These are phyloP conservation scores for Tuber aestivum DNA, from an alignment of 495 filamentous ascomycete genomes.

Conservation along the genomic window DNA sequence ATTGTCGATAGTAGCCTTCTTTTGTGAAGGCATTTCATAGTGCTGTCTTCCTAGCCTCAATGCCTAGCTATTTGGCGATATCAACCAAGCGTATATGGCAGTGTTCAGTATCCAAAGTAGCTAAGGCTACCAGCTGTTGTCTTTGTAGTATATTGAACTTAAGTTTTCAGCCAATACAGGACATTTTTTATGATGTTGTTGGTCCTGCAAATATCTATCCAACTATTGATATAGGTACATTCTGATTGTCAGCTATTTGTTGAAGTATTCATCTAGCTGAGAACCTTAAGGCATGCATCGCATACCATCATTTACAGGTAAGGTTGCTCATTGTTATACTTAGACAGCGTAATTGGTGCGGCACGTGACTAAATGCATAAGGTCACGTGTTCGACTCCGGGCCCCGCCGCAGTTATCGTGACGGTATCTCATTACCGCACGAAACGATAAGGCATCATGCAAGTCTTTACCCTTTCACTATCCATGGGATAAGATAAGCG, in stretches of 20 bases:
- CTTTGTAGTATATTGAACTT: neutral
- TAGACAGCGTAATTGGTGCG: too few species aligned
- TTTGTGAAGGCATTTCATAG: slow-evolving; percentile 4
- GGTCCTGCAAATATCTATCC: neutral
- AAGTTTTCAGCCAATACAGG: too few species aligned
- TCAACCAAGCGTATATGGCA: neutral
- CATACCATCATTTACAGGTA: neutral
- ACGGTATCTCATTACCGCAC: too few species aligned
- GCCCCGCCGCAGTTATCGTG: too few species aligned
- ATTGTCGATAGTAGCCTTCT: neutral
- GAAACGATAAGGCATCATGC: too few species aligned
- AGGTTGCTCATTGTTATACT: too few species aligned
- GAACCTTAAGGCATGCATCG: slow-evolving; percentile 4
- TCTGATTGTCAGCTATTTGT: slow-evolving; percentile 6
- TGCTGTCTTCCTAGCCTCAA: neutral
- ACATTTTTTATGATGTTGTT: neutral
- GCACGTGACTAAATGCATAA: too few species aligned
- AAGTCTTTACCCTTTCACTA: too few species aligned
- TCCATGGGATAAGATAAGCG: too few species aligned
- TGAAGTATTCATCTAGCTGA: slow-evolving; percentile 8
- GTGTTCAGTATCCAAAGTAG: slow-evolving; percentile 11
- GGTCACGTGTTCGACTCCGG: too few species aligned
- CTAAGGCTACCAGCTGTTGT: neutral
- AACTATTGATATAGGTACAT: slow-evolving; percentile 1
- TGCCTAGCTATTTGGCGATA: slow-evolving; percentile 5